Conservation (phyloP, 2,329 filamentous ascomycete genomes). For the Ascochyta lentis region DNA sequence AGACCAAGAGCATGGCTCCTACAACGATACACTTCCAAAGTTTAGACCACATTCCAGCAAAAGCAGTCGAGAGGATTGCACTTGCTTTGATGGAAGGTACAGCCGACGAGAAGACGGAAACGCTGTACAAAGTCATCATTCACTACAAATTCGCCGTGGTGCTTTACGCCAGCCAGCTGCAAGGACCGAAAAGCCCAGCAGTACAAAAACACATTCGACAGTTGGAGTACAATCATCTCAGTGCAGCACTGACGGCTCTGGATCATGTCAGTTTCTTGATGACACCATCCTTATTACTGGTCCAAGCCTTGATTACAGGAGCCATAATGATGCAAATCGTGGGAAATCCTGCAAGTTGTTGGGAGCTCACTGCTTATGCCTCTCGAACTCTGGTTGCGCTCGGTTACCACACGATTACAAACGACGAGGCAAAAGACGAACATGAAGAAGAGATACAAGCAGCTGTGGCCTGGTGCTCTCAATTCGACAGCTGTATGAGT, state of each 20-base stretch:
- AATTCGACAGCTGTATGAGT: slow-evolving; percentile 42
- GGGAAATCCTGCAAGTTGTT: slow-evolving; percentile 42
- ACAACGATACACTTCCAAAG: slow-evolving; percentile 31
- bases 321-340: slow-evolving; percentile 43
- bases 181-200: slow-evolving; percentile 29
- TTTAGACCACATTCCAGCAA: slow-evolving; percentile 41
- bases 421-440: slow-evolving; percentile 25
- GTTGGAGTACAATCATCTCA: slow-evolving; percentile 37
- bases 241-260: slow-evolving; percentile 39
- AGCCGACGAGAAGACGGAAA: slow-evolving; percentile 38
- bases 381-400: slow-evolving; percentile 42
- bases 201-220: slow-evolving; percentile 36
- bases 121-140: slow-evolving; percentile 41
- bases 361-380: slow-evolving; percentile 41
- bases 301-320: slow-evolving; percentile 42
- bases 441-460: slow-evolving; percentile 36
- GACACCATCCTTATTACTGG: slow-evolving; percentile 35
- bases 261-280: slow-evolving; percentile 39
- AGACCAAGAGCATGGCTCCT: slow-evolving; percentile 22
- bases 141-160: slow-evolving; percentile 40
- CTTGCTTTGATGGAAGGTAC: slow-evolving; percentile 38
- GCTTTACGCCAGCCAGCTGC: slow-evolving; percentile 33
- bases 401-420: slow-evolving; percentile 36
- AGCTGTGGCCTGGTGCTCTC: slow-evolving; percentile 39
- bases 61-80: slow-evolving; percentile 38